Evolutionary conservation across 2,329 filamentous ascomycete species (phyloP).

Genomic region (Biscogniauxia marginata): DNA sequence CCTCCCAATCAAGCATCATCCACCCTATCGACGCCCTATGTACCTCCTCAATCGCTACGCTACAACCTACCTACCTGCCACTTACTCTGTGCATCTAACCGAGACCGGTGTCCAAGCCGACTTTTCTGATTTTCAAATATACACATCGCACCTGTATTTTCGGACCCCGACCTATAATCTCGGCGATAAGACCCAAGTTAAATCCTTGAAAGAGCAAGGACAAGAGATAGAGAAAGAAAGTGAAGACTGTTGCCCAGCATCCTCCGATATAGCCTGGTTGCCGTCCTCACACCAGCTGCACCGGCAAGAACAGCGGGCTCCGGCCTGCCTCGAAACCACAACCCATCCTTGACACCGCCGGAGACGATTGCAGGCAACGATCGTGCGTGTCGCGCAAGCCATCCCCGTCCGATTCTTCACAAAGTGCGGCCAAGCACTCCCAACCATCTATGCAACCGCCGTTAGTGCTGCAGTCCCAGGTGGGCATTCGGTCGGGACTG

Average conservation of each 20-base stretch:
- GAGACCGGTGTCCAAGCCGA: no score
- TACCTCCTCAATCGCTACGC: background rate
- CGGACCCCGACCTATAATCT: no score
- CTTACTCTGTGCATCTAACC: no score
- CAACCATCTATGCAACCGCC: slow-evolving; percentile 23
- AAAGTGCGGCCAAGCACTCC: background rate
- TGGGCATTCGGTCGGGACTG: slow-evolving; percentile 32
- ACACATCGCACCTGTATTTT: no score
- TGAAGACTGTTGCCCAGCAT: no score
- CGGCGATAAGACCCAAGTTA: no score
- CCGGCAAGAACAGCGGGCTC: background rate
- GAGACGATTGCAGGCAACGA: background rate
- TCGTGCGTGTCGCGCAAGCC: background rate
- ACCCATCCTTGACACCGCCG: background rate
- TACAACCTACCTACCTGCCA: no score
- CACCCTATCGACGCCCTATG: background rate
- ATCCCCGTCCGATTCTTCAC: background rate
- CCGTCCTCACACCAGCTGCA: no score
- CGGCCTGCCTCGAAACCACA: background rate
- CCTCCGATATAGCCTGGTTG: no score
- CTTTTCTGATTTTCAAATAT: no score
- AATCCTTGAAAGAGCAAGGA: no score
- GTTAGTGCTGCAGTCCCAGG: slow-evolving; percentile 21
- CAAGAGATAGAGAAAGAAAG: no score
- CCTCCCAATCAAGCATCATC: background rate